Evolutionary conservation across 345 rosid genomes (phyloP).

Genomic region (Noccaea caerulescens): DNA sequence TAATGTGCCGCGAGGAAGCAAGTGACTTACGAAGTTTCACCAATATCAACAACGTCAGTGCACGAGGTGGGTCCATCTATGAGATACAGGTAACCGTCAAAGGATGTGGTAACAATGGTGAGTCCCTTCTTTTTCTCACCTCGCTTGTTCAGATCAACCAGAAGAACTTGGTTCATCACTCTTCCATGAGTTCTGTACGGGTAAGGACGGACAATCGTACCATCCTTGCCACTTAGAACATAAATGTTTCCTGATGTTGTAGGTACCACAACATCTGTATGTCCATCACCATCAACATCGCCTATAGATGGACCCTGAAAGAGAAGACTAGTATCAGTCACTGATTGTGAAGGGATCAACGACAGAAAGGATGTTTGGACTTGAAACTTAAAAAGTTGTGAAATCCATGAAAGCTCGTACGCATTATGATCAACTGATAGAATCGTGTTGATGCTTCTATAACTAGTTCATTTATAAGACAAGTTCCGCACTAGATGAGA

Average conservation of each 20-base stretch:
- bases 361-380: constrained; percentile 21
- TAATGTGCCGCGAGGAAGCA: constrained; percentile 22
- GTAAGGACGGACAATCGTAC: constrained; percentile 80
- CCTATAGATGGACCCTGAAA: constrained; percentile 87
- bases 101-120: constrained; percentile 87
- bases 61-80: constrained; percentile 99
- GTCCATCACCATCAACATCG: constrained; percentile 98
- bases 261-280: constrained; percentile 89
- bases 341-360: constrained; percentile 19
- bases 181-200: constrained; percentile 99
- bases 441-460: constrained; percentile 16
- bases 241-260: constrained; percentile 90
- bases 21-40: constrained; percentile 93
- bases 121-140: constrained; percentile 87
- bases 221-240: constrained; percentile 96
- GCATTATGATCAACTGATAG: constrained; percentile 5
- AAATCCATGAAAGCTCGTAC: constrained; percentile 13
- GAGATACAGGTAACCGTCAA: constrained; percentile 95
- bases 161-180: constrained; percentile 98
- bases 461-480: constrained; percentile 7
- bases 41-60: constrained; percentile 94
- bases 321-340: constrained; percentile 39
- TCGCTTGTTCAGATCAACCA: constrained; percentile 79
- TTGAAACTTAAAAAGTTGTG: neutral
- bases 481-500: constrained; percentile 3